Base-by-base conservation (phyloP, 176 grass and related monocot species). In the Cenchrus fungigraminus region DNA sequence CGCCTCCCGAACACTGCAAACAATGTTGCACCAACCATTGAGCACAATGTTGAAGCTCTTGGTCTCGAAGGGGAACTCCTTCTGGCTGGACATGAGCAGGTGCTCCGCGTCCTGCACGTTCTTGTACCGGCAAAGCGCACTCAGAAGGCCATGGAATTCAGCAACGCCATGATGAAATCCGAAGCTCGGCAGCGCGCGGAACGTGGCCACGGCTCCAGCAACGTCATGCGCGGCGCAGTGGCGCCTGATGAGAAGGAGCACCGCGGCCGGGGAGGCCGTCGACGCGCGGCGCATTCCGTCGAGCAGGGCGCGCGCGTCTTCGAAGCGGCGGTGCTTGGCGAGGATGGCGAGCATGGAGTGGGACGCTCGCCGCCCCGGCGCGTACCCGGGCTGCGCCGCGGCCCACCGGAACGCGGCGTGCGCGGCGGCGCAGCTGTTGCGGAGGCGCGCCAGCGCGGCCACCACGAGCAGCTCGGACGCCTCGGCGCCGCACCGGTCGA, bases 11-110 rank as follows among this genome's bases (percentile, higher is more conserved):
- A 89, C 32, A 47, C 84, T 88, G 83, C 90, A 79, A 68, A 90
- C n/a, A 37, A 90, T 68, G 66, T 89, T 94, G 81, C 93, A 92
- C 93, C 93, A 95, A 13, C 96, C 93, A 1, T 92, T 98, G 67
- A 98, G 91, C 17, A 95, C 87, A 32, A 95, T 94, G 83, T 94
- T 98, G 49, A 95, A 98, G 78, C 96, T 93, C 83, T 98, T 95
- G 75, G 87, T 95, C 78, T 95, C 85, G 19, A 95, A 94, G 6
- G 89, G 91, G 78, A 93, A 95, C 29, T 78, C 65, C 20, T 79
- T 62, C 57, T 90, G 85, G 62, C 91, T 92, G 80, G 87, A 92
- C 44, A 98, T 55, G 1, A 98, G 86, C 85, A 98, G 77, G 76
- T 98, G 87, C 86, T 98, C 95, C 8, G 89, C 93, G 29, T 98